phyloP scores from a whole-genome alignment of 345 rosid species.

The Corymbia maculata region DNA sequence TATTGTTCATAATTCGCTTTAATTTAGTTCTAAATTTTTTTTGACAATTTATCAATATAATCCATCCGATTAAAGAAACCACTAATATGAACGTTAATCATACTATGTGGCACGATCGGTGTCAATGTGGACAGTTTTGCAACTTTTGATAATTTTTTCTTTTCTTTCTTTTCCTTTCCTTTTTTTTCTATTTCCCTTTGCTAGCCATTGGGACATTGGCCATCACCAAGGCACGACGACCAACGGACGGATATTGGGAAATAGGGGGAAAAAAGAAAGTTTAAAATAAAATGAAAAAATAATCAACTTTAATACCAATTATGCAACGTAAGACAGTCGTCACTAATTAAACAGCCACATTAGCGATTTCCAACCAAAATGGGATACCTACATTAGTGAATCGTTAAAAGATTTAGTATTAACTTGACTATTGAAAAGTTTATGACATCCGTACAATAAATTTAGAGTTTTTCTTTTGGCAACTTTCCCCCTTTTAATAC shows the following conservation, averaged over 20 bases:
- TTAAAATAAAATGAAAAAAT: too few species aligned
- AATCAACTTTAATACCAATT: fast-evolving
- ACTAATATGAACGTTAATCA: too few species aligned
- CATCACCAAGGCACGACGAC: background rate
- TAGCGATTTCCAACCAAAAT: background rate
- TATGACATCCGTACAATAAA: fast-evolving
- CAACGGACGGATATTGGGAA: background rate
- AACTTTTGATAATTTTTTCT: too few species aligned
- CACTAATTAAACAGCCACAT: too few species aligned
- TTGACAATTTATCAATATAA: too few species aligned
- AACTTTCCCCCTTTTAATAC: background rate
- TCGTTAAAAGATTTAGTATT: too few species aligned
- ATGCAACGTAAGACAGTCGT: fast-evolving
- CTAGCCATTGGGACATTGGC: background rate
- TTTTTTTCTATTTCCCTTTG: background rate
- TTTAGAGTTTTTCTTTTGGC: background rate
- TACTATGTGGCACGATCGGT: fast-evolving
- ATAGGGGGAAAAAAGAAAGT: too few species aligned
- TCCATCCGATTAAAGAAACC: too few species aligned
- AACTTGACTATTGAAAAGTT: fast-evolving
- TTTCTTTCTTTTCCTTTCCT: too few species aligned
- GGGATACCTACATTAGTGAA: too few species aligned
- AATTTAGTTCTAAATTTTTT: too few species aligned
- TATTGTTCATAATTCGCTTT: background rate
- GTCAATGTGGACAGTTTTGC: too few species aligned